Evolutionary conservation across 2,329 filamentous ascomycete species (phyloP), one percentile per base, ranked within the genome.

Genomic region (Calcarisporium arbuscula): DNA sequence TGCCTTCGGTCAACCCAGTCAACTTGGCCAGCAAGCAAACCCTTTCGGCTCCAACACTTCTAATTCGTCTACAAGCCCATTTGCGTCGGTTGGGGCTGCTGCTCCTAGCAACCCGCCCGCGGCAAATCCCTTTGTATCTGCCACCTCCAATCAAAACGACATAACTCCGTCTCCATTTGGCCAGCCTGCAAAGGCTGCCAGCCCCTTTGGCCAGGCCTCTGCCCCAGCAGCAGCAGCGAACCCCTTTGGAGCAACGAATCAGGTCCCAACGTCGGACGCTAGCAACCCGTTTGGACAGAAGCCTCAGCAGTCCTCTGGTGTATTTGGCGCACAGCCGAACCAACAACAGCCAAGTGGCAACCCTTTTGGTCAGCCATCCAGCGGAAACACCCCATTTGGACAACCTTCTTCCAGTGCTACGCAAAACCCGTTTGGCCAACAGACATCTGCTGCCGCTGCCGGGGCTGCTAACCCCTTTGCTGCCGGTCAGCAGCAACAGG

Each of bases 1-100:
- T 29, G 49, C 47, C 4, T 59, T 59, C 40, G 56, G 55, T 10
- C 64, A 64, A 33, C 42, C 57, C 1, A 53, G 52, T 22, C 50
- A 58, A 21, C 45, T 63, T 21, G 61, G 61, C 4, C 51, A 57
- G 34, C 59, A 58, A 23, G 44, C 57, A 8, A 68, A 56, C 34
- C 58, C 61, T 4, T 66, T 66, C 34, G 61, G 32, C 7, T 22
- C 38, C 16, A n/a, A n/a, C n/a, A 32, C 36, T 22, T 30, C 35
- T 16, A 36, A 30, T 6, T 38, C 44, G 18, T 28, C 39, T 19
- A 26, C 48, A 8, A 51, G 41, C 19, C 49, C 54, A 8, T 58
- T 58, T 42, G n/a, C n/a, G n/a, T n/a, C n/a, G n/a, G n/a, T n/a
- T n/a, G n/a, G n/a, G n/a, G 52, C 44, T 8, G 32, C 44, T 17